phyloP scores from a whole-genome alignment of 2,329 filamentous ascomycete genomes.

The Leptodontidium sp. region DNA sequence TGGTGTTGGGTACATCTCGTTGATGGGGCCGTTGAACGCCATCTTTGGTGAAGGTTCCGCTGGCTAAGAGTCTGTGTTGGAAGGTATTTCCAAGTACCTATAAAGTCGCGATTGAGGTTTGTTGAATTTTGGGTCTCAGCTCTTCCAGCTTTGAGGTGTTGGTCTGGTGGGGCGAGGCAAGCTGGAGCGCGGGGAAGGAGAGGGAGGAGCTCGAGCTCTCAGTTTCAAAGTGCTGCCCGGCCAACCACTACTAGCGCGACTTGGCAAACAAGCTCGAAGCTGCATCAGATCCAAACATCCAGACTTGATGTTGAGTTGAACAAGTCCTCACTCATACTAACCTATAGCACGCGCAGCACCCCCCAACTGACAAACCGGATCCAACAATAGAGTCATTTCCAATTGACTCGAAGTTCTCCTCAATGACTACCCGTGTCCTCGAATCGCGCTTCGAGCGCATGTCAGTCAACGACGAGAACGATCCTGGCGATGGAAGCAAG shows the following conservation, averaged over 20 bases:
- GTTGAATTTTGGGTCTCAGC: not conserved
- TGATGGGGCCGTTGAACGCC: slow-evolving; percentile 47
- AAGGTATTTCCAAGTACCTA: not conserved
- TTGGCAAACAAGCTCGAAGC: slow-evolving; percentile 1
- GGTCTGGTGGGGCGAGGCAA: slow-evolving; percentile 3
- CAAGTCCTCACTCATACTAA: slow-evolving; percentile 15
- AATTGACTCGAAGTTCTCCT: not conserved
- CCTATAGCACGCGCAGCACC: not conserved
- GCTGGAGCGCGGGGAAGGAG: not conserved
- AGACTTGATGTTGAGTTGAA: not conserved
- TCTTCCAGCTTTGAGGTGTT: not conserved
- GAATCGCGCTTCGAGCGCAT: slow-evolving; percentile 91
- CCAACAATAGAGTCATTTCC: not conserved
- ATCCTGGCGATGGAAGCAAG: slow-evolving; percentile 61
- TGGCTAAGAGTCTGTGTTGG: not conserved
- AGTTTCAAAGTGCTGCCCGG: not conserved
- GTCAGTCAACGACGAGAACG: slow-evolving; percentile 89
- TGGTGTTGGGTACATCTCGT: slow-evolving; percentile 64
- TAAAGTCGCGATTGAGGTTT: slow-evolving; percentile 14
- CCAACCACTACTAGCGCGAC: slow-evolving; percentile 12
- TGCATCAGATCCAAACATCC: not conserved
- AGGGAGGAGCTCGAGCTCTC: not conserved
- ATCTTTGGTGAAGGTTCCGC: slow-evolving; percentile 29
- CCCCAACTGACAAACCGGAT: not conserved
- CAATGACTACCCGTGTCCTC: slow-evolving; percentile 78